Conservation (phyloP, 371 early-diverging fungal species). For the Apophysomyces variabilis region DNA sequence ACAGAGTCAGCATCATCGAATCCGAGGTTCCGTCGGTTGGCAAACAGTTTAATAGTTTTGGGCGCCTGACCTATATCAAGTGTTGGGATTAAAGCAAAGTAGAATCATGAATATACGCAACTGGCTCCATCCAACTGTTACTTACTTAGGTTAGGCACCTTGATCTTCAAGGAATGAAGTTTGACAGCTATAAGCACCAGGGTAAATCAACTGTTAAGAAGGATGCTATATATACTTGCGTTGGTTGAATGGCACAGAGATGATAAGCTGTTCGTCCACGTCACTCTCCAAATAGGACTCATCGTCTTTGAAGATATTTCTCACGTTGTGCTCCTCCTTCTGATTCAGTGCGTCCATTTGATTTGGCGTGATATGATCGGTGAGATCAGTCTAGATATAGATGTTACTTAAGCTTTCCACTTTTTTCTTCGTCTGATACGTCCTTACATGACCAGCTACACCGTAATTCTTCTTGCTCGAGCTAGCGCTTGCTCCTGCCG, state of each 20-base stretch:
- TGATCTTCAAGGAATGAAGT: conserved; percentile 85
- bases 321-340: conserved; percentile 71
- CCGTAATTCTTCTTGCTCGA: conserved; percentile 43
- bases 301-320: conserved; percentile 77
- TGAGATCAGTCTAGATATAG: conserved; percentile 62
- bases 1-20: conserved; percentile 88
- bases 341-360: conserved; percentile 92
- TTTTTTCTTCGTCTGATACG: background rate
- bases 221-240: conserved; percentile 25
- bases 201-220: background rate
- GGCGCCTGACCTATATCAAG: conserved; percentile 74
- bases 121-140: background rate
- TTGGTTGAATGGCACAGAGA: conserved; percentile 88
- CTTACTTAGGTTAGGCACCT: conserved; percentile 61
- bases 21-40: conserved; percentile 78
- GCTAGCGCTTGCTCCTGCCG: conserved; percentile 30
- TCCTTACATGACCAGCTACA: conserved; percentile 61
- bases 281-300: conserved; percentile 81
- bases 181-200: conserved; percentile 64
- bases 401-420: background rate
- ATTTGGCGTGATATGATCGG: conserved; percentile 68
- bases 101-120: background rate
- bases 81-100: background rate
- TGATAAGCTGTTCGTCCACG: conserved; percentile 92
- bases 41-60: conserved; percentile 82